Percentiles rank a stretch among this genome's conserved stretches.
Evolutionary conservation across 805 yeast genomes (phyloP).

Genomic region (Wickerhamiella qilinensis): DNA sequence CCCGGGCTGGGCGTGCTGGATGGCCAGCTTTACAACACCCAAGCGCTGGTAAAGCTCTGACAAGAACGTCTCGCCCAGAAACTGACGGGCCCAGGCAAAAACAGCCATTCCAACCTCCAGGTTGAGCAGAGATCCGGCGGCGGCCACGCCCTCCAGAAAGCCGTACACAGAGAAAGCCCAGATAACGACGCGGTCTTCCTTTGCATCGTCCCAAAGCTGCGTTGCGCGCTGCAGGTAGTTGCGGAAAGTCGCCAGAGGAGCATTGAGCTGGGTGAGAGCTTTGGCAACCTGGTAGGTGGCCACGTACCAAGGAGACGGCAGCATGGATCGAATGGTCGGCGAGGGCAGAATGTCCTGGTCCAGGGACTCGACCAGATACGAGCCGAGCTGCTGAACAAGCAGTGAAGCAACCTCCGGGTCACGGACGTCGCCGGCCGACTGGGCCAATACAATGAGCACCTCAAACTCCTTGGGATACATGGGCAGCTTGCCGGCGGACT

Average conservation of each 20-base stretch:
- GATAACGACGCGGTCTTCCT: constrained; percentile 6
- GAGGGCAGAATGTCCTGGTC: constrained; percentile 26
- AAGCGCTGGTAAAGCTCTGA: constrained; percentile 5
- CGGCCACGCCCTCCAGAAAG: constrained; percentile 22
- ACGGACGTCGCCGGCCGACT: constrained; percentile 24
- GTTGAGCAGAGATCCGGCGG: constrained; percentile 8
- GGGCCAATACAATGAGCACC: constrained; percentile 39
- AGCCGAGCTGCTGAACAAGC: constrained; percentile 30
- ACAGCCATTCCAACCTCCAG: constrained; percentile 9
- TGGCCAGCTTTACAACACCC: constrained; percentile 11
- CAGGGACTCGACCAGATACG: constrained; percentile 32
- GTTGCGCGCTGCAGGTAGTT: constrained; percentile 14
- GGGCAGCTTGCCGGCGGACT: constrained; percentile 5
- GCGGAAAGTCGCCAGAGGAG: constrained; percentile 16
- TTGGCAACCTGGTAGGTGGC: constrained; percentile 17
- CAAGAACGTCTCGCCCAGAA: constrained; percentile 7
- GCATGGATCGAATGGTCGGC: constrained; percentile 14
- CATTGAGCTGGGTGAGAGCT: constrained; percentile 20
- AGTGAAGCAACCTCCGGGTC: constrained; percentile 27
- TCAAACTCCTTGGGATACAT: constrained; percentile 28
- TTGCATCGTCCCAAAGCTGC: constrained; percentile 9
- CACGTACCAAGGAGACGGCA: constrained; percentile 30
- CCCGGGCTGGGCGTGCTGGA: not conserved
- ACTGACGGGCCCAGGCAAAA: constrained; percentile 5
- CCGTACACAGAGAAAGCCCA: constrained; percentile 18